A percentile compares a stretch with the other conserved stretches of the same genome.
These are phyloP conservation scores for Podila horticola DNA, from an alignment of 192 early-diverging fungal species.

Conservation along the genomic window DNA sequence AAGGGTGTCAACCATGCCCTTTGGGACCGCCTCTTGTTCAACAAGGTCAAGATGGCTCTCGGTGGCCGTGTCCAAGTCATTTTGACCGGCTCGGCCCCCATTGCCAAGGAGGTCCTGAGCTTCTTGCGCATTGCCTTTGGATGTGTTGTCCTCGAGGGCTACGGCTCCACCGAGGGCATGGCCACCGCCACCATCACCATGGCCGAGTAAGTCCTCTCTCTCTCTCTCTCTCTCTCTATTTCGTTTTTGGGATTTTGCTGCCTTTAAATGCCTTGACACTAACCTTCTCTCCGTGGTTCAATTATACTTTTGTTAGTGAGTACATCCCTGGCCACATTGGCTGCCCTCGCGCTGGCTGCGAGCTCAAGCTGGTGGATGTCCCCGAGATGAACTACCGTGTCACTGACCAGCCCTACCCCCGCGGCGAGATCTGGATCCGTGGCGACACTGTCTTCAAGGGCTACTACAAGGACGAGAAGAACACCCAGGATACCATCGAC, in stretches of 20 bases:
- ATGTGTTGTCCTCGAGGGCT: slow-evolving; percentile 71
- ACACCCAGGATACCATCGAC: slow-evolving; percentile 82
- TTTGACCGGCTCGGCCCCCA: slow-evolving; percentile 78
- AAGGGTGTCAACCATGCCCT: slow-evolving; percentile 73
- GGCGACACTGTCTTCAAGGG: slow-evolving; percentile 78
- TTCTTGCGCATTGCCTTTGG: slow-evolving; percentile 76
- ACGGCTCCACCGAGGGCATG: slow-evolving; percentile 60
- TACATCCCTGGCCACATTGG: slow-evolving; percentile 73
- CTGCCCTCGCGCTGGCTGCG: slow-evolving; percentile 66
- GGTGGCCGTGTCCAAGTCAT: slow-evolving; percentile 80
- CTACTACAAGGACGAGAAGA: slow-evolving; percentile 86
- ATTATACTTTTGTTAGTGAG: slow-evolving; percentile 56
- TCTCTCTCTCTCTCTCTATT: not conserved
- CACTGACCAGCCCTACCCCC: slow-evolving; percentile 77
- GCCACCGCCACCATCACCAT: slow-evolving; percentile 46
- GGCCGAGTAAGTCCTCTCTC: slow-evolving; percentile 28
- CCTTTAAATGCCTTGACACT: not conserved
- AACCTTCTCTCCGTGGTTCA: not conserved
- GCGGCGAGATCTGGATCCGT: slow-evolving; percentile 91
- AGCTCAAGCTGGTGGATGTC: slow-evolving; percentile 88
- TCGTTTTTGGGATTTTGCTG: slow-evolving; percentile 1
- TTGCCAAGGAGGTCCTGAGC: slow-evolving; percentile 71
- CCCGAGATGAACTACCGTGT: slow-evolving; percentile 88
- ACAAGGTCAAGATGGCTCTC: slow-evolving; percentile 80
- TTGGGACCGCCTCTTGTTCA: slow-evolving; percentile 91